Evolutionary conservation across 2,329 filamentous ascomycete genomes (phyloP), one percentile per base, ranked within the genome.

Genomic region (Exutisphaerella laricina): DNA sequence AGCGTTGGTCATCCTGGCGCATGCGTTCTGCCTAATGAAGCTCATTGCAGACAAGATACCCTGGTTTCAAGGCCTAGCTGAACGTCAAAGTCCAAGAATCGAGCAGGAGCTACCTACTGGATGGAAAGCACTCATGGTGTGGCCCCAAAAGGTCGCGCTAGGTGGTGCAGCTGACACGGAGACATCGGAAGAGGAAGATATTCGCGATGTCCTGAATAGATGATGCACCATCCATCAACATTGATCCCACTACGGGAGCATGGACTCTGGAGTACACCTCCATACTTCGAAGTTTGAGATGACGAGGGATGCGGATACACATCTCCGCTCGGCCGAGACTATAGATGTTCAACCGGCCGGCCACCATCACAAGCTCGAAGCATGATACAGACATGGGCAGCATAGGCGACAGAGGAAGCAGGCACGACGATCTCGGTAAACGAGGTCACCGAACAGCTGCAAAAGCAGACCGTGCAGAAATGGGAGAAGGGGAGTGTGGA

Each of bases 271-370:
- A 66, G 33, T 52, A 51, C 8, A 54, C 48, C 4, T 54, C 68
- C 5, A 46, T 58, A 41, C 46, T 39, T 60, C 59, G 55, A 55
- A 61, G 1, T 62, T 64, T 2, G 41, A 48, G 9, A 57, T 62
- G 1, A 55, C 65, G 3, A 46, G 43, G 3, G 48, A 51, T 6
- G 47, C 62, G 1, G 39, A 66, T 0, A 12, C 49, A 36, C 50
- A 60, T n/a, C n/a, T n/a, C n/a, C n/a, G n/a, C 22, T 68, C 65
- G 65, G 44, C 60, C 3, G 23, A 54, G 12, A 47, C 66, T 35
- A 60, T 67, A 28, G 66, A 65, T 42, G 57, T 56, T 34, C 53
- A n/a, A n/a, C n/a, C n/a, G n/a, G n/a, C n/a, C n/a, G n/a, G n/a
- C n/a, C n/a, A n/a, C n/a, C n/a, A n/a, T n/a, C n/a, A n/a, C n/a